phyloP scores from a whole-genome alignment of 345 rosid genomes.

The Citrus medica region DNA sequence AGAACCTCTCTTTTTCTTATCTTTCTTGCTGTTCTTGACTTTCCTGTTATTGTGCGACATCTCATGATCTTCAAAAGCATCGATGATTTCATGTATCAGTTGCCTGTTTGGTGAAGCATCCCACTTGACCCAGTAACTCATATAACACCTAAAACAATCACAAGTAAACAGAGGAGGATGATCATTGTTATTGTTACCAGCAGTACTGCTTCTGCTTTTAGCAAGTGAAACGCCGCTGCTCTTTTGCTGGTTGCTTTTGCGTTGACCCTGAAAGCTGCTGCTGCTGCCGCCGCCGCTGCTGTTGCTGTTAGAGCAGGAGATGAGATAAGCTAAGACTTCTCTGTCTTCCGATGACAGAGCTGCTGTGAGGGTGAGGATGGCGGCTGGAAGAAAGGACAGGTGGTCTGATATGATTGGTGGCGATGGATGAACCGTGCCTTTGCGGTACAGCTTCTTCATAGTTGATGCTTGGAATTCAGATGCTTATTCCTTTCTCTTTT shows the following conservation, averaged over 20 bases:
- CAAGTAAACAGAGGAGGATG: slow-evolving; percentile 64
- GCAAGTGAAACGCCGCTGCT: not conserved
- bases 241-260: slow-evolving; percentile 4
- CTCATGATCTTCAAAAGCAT: slow-evolving; percentile 60
- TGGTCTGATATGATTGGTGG: slow-evolving; percentile 41
- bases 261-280: slow-evolving; percentile 1
- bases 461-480: not conserved
- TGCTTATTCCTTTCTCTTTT: not conserved
- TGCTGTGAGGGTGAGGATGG: slow-evolving; percentile 61
- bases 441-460: slow-evolving; percentile 80
- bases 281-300: not conserved
- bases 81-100: slow-evolving; percentile 76
- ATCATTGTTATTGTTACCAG: not conserved
- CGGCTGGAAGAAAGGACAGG: slow-evolving; percentile 65
- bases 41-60: slow-evolving; percentile 17
- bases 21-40: slow-evolving; percentile 29
- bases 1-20: slow-evolving; percentile 40
- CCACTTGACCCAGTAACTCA: slow-evolving; percentile 83
- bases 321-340: slow-evolving; percentile 60
- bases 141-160: slow-evolving; percentile 75
- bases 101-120: slow-evolving; percentile 77
- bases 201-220: not conserved
- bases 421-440: slow-evolving; percentile 73
- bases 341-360: slow-evolving; percentile 63
- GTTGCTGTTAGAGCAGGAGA: slow-evolving; percentile 44